phyloP scores from a whole-genome alignment of 495 filamentous ascomycete species.

The Trichoderma virens region DNA sequence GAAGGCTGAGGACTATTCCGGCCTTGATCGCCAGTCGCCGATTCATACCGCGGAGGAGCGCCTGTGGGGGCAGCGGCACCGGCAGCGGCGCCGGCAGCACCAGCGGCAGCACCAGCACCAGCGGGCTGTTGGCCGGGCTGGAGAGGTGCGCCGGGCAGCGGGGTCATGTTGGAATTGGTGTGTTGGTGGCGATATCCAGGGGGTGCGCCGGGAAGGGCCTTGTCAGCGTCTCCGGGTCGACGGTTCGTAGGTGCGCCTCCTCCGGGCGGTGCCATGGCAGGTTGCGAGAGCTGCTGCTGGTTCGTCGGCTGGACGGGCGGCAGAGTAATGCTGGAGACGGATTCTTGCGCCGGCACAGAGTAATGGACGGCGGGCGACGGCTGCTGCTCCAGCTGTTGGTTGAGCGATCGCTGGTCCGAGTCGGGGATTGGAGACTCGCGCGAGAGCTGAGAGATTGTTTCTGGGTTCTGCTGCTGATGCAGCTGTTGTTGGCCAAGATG shows the following conservation, averaged over 20 bases:
- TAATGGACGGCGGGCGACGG: constrained; percentile 29
- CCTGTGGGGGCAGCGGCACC: neutral
- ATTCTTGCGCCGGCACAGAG: constrained; percentile 25
- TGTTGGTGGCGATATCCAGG: constrained; percentile 37
- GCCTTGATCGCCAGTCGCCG: constrained; percentile 36
- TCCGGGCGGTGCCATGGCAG: constrained; percentile 44
- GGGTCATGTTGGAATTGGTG: constrained; percentile 32
- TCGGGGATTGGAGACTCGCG: constrained; percentile 48
- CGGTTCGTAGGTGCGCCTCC: constrained; percentile 32
- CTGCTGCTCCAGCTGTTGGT: constrained; percentile 30
- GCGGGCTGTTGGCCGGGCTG: constrained; percentile 18
- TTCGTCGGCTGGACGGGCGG: constrained; percentile 19
- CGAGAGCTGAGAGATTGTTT: constrained; percentile 53
- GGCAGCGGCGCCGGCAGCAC: neutral
- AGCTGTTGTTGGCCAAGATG: constrained; percentile 9
- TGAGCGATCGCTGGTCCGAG: constrained; percentile 32
- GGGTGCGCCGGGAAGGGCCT: constrained; percentile 37
- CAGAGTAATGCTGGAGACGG: constrained; percentile 22
- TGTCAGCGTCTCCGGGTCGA: constrained; percentile 21
- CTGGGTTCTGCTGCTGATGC: constrained; percentile 34
- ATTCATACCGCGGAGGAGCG: constrained; percentile 26
- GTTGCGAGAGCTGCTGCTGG: constrained; percentile 23
- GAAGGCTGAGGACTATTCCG: constrained; percentile 55
- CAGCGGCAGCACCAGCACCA: neutral
- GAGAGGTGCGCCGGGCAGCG: constrained; percentile 36